Evolutionary conservation across 108 stramenopile species (phyloP).

Genomic region (Fragilaria crotonensis): DNA sequence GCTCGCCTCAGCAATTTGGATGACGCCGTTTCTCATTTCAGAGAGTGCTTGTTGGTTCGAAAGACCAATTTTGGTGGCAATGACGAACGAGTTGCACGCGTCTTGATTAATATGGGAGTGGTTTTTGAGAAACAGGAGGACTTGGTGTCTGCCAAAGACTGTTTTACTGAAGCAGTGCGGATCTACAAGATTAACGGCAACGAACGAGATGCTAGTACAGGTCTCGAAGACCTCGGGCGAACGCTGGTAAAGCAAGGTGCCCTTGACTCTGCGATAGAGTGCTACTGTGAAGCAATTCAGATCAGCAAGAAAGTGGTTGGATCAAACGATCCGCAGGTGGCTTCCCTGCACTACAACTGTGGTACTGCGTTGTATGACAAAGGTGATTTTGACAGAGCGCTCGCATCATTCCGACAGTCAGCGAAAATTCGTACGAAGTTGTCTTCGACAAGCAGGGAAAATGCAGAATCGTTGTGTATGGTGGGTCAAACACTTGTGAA

Average conservation of each 20-base stretch:
- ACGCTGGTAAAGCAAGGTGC: constrained; percentile 10
- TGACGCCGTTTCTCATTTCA: constrained; percentile 19
- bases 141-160: constrained; percentile 15
- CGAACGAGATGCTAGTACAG: constrained; percentile 19
- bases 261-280: constrained; percentile 31
- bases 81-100: constrained; percentile 29
- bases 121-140: constrained; percentile 26
- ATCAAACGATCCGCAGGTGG: constrained; percentile 37
- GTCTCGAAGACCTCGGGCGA: constrained; percentile 7
- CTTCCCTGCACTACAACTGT: constrained; percentile 29
- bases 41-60: constrained; percentile 20
- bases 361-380: constrained; percentile 43
- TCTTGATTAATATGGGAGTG: constrained; percentile 16
- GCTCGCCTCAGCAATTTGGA: constrained; percentile 1
- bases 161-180: constrained; percentile 20
- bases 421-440: constrained; percentile 32
- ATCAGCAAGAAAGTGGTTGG: constrained; percentile 28
- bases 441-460: constrained; percentile 17
- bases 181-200: constrained; percentile 31
- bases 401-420: constrained; percentile 30
- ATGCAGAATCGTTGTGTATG: constrained; percentile 25
- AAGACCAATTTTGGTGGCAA: constrained; percentile 22
- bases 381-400: constrained; percentile 20
- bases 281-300: constrained; percentile 42
- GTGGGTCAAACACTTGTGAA: constrained; percentile 18